Evolutionary conservation across 2,329 filamentous ascomycete species (phyloP).

Genomic region (Paecilomyces sp.): DNA sequence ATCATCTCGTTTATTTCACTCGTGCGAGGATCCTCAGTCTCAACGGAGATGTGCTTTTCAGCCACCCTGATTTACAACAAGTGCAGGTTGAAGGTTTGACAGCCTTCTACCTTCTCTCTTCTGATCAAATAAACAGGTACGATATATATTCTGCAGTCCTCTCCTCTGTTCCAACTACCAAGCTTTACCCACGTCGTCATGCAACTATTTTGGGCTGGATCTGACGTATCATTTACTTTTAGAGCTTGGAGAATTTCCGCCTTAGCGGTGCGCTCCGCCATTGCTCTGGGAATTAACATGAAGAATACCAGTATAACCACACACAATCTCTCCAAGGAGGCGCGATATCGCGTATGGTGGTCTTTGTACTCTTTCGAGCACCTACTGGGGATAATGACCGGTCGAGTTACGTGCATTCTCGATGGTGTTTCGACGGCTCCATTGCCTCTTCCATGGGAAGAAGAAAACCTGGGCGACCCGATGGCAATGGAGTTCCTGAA

Average conservation of each 20-base stretch:
- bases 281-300: constrained; percentile 39
- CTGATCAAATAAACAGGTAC: constrained; percentile 38
- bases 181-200: neutral
- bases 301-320: constrained; percentile 32
- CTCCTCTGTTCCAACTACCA: neutral
- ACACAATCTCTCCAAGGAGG: constrained; percentile 34
- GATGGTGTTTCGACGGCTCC: constrained; percentile 38
- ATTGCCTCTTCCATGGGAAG: constrained; percentile 34
- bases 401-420: constrained; percentile 34
- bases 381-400: constrained; percentile 39
- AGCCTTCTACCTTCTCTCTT: constrained; percentile 36
- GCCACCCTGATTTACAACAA: constrained; percentile 39
- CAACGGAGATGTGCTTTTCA: constrained; percentile 35
- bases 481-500: constrained; percentile 25
- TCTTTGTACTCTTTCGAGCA: constrained; percentile 39
- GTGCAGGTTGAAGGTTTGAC: constrained; percentile 38
- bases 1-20: constrained; percentile 39
- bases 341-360: constrained; percentile 42
- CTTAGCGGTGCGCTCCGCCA: constrained; percentile 35
- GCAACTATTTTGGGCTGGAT: neutral
- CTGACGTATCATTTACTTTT: constrained; percentile 1
- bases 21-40: constrained; percentile 37
- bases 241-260: constrained; percentile 38
- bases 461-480: constrained; percentile 29
- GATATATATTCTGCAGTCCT: neutral